Conservation (phyloP, 352 stramenopile genomes). For the Phytophthora capsici region DNA sequence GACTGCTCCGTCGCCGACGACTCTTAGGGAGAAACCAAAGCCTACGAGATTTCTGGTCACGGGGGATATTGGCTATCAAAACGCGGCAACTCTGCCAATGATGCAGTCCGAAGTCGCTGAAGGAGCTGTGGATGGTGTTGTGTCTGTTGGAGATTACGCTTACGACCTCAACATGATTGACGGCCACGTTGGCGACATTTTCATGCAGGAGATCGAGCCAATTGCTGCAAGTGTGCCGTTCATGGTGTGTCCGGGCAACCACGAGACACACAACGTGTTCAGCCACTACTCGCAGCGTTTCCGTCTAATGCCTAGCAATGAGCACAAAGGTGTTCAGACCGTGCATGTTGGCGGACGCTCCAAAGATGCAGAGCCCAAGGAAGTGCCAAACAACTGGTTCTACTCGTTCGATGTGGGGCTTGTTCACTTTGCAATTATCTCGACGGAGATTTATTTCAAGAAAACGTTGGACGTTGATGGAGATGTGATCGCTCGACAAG, state of each 20-base stretch:
- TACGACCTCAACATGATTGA: constrained; percentile 88
- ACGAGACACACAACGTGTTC: constrained; percentile 89
- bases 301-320: constrained; percentile 82
- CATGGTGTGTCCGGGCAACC: constrained; percentile 92
- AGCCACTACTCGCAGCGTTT: constrained; percentile 90
- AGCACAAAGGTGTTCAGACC: constrained; percentile 66
- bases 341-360: constrained; percentile 47
- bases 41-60: constrained; percentile 83
- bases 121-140: constrained; percentile 74
- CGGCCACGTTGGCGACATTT: constrained; percentile 87
- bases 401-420: constrained; percentile 89
- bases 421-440: constrained; percentile 88
- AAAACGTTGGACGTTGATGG: constrained; percentile 58
- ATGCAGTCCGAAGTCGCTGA: constrained; percentile 88
- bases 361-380: constrained; percentile 26
- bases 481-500: constrained; percentile 60
- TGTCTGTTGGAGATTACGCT: constrained; percentile 91
- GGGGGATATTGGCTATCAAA: constrained; percentile 90
- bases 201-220: constrained; percentile 90
- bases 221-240: constrained; percentile 87
- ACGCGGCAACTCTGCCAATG: constrained; percentile 87
- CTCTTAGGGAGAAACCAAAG: constrained; percentile 26
- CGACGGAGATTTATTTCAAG: constrained; percentile 91
- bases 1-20: constrained; percentile 51
- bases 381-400: constrained; percentile 90